Evolutionary conservation across 225 moss, liverwort and hornwort genomes (phyloP).

Genomic region (Takakia lepidozioides): DNA sequence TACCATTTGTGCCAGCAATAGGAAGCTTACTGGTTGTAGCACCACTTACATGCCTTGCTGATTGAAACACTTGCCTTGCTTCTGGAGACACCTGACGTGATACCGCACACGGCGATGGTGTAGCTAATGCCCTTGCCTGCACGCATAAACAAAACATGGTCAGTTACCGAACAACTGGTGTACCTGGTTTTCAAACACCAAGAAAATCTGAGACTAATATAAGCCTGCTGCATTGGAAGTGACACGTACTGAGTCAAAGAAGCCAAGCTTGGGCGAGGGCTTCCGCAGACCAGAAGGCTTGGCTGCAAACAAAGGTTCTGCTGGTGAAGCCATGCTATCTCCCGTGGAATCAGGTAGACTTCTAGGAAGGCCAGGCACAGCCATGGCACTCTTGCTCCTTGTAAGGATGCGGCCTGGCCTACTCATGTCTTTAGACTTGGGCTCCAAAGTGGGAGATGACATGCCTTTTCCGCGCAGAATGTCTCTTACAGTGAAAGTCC

Average conservation of each 20-base stretch:
- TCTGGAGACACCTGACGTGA: conserved; percentile 13
- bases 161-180: no score
- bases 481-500: conserved; percentile 28
- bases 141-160: no score
- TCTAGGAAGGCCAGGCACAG: conserved; percentile 24
- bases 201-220: no score
- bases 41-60: conserved; percentile 19
- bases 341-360: conserved; percentile 5
- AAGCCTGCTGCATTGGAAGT: not conserved
- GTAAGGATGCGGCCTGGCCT: conserved; percentile 22
- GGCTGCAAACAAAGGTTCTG: conserved; percentile 12
- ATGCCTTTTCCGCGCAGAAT: conserved; percentile 31
- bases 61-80: conserved; percentile 11
- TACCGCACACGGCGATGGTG: conserved; percentile 15
- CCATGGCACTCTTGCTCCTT: conserved; percentile 40
- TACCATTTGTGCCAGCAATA: no score
- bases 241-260: conserved; percentile 51
- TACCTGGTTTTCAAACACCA: no score
- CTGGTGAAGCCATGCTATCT: conserved; percentile 7
- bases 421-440: conserved; percentile 6
- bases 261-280: conserved; percentile 51
- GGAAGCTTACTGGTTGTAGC: conserved; percentile 5
- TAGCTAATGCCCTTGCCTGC: conserved; percentile 35
- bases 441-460: conserved; percentile 5
- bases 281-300: conserved; percentile 50